These are phyloP conservation scores for Botrytis galanthina DNA, from an alignment of 2,329 filamentous ascomycete species.

Conservation along the genomic window DNA sequence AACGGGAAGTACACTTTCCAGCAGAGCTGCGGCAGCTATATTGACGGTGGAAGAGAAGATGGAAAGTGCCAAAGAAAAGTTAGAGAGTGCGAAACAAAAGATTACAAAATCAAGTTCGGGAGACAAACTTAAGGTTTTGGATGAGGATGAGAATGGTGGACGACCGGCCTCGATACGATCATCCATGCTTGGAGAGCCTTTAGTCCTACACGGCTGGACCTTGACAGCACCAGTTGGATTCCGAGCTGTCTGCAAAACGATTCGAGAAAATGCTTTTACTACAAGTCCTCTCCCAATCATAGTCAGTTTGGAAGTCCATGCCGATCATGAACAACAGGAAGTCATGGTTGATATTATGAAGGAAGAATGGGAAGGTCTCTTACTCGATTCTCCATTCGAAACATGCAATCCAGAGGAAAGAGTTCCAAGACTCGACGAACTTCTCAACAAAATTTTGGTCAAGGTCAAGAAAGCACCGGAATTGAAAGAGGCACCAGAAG, in stretches of 20 bases:
- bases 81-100: conserved; percentile 30
- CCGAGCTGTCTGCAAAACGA: conserved; percentile 77
- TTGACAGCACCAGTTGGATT: conserved; percentile 84
- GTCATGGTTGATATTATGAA: conserved; percentile 94
- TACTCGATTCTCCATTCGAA: conserved; percentile 61
- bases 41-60: conserved; percentile 29
- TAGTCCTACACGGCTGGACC: conserved; percentile 84
- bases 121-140: conserved; percentile 20
- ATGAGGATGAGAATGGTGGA: conserved; percentile 32
- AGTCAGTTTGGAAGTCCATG: conserved; percentile 89
- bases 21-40: conserved; percentile 32
- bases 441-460: conserved; percentile 77
- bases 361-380: conserved; percentile 74
- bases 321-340: conserved; percentile 77
- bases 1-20: conserved; percentile 37
- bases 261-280: conserved; percentile 75
- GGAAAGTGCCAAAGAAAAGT: conserved; percentile 30
- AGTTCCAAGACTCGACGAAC: conserved; percentile 67
- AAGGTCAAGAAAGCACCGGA: conserved; percentile 64
- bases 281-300: conserved; percentile 78
- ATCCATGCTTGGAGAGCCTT: conserved; percentile 58
- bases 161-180: conserved; percentile 32
- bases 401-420: conserved; percentile 46
- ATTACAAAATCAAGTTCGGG: conserved; percentile 26
- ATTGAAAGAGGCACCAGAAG: not conserved